A percentile compares a stretch with the other conserved stretches of the same genome.
Evolutionary conservation across 1,284 basidiomycete genomes (phyloP).

Genomic region (Apiotrichum laibachii): DNA sequence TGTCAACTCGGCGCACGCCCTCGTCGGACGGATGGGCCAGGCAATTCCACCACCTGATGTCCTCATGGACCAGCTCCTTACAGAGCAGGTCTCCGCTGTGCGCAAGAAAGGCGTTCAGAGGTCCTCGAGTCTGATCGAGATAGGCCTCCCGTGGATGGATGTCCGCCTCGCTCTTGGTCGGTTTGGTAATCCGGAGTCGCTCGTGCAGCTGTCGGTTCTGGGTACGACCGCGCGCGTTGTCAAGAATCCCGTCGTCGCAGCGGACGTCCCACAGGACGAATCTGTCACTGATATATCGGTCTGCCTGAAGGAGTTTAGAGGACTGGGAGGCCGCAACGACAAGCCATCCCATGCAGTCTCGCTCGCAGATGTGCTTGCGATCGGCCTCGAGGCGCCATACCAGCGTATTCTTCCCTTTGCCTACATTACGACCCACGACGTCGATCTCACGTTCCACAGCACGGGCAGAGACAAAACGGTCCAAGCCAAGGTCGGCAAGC

Average conservation of each 20-base stretch:
- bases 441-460: constrained; percentile 9
- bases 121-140: constrained; percentile 13
- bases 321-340: constrained; percentile 6
- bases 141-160: constrained; percentile 12
- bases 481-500: constrained; percentile 14
- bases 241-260: constrained; percentile 2
- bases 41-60: constrained; percentile 2
- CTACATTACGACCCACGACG: not conserved
- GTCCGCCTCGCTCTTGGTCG: constrained; percentile 11
- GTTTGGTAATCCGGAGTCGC: constrained; percentile 10
- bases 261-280: not conserved
- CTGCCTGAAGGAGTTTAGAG: not conserved
- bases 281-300: constrained; percentile 2
- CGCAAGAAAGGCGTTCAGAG: constrained; percentile 3
- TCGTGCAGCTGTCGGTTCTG: not conserved
- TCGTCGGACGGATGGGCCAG: constrained; percentile 4
- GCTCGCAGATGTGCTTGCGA: constrained; percentile 13
- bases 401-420: constrained; percentile 9
- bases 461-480: not conserved
- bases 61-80: constrained; percentile 17
- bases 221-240: constrained; percentile 8
- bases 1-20: not conserved
- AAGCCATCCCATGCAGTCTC: constrained; percentile 2
- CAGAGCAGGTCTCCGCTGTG: constrained; percentile 8
- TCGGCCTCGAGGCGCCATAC: not conserved